Evolutionary conservation across 2,329 filamentous ascomycete genomes (phyloP), one percentile per base, ranked within the genome.

Genomic region (Curvularia eragrostidis): DNA sequence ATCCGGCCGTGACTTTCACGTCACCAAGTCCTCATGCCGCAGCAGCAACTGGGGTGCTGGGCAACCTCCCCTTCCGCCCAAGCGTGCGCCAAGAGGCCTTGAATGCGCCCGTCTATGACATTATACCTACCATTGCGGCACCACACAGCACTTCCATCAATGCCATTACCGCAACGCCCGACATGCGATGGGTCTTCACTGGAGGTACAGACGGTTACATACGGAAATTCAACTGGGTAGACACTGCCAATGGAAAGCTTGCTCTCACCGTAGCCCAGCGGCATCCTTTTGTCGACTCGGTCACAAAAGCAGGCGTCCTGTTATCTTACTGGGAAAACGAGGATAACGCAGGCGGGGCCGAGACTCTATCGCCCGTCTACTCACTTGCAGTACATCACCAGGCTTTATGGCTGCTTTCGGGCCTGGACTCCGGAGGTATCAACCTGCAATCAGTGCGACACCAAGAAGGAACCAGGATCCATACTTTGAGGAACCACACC

Each of bases 291-390:
- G 95, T 99, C 39, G 95, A 99, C 75, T 97, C 91, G 68, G 95
- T 99, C 42, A 91, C 92, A 54, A 99, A 99, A 77, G 93, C 94
- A 2, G 95, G 93, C 1, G 91, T 97, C 5, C 80, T 98, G 48
- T 89, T 97, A 85, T 96, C 91, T 50, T 99, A 99, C 76, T 99
- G 95, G 95, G 95, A 97, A 76, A 99, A 98, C 70, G 93, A 97
- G 75, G 94, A 99, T 73, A 86, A 87, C 2, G 78, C 79, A 44
- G 73, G 77, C 1, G 81, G 91, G 3, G 79, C 86, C 23, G 79
- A 85, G 24, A 68, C 41, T 5, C 78, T 94, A n/a, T 96, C 92
- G 9, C 93, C 95, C 0, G 94, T 99, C 0, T 99, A 99, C 76
- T 96, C 93, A 6, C 82, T 99, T 24, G 95, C 95, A 1, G 89